Evolutionary conservation across 176 grass and related monocot genomes (phyloP).

Genomic region (Zizania latifolia): DNA sequence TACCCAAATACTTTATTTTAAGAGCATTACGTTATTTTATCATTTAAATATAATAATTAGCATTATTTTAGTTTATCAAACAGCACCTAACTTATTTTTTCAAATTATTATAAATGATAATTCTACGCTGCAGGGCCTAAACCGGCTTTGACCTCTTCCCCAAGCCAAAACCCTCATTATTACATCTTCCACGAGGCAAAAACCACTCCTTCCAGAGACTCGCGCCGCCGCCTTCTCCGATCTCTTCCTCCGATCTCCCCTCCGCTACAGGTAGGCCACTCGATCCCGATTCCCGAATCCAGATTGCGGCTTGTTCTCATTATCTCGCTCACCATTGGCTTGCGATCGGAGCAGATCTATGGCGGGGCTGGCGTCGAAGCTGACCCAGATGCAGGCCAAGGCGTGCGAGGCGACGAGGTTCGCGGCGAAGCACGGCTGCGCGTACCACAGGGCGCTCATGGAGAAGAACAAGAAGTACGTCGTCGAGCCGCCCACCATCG

Average conservation of each 20-base stretch:
- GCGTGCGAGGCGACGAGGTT: slow-evolving; percentile 62
- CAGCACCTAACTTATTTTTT: too few relatives aligned
- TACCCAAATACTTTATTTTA: too few relatives aligned
- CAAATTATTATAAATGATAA: too few relatives aligned
- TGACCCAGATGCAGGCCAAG: slow-evolving; percentile 71
- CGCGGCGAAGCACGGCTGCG: slow-evolving; percentile 54
- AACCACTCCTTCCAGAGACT: not conserved
- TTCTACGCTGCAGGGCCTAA: too few relatives aligned
- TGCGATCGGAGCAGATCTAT: slow-evolving; percentile 33
- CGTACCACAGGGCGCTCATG: slow-evolving; percentile 57
- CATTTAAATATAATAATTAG: too few relatives aligned
- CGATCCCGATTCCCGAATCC: not conserved
- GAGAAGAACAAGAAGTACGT: slow-evolving; percentile 82
- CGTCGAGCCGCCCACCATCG: slow-evolving; percentile 53
- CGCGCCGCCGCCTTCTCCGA: slow-evolving; percentile 9
- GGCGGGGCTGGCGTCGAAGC: slow-evolving; percentile 60
- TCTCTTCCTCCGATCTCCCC: slow-evolving; percentile 2
- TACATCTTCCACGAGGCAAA: not conserved
- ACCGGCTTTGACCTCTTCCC: slow-evolving; percentile 15
- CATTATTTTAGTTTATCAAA: too few relatives aligned
- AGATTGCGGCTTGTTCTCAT: not conserved
- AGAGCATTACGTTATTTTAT: too few relatives aligned
- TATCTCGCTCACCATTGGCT: not conserved
- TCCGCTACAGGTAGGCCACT: not conserved
- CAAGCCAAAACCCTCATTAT: not conserved